phyloP scores from a whole-genome alignment of 2,329 filamentous ascomycete genomes.

The Nemania sp. region DNA sequence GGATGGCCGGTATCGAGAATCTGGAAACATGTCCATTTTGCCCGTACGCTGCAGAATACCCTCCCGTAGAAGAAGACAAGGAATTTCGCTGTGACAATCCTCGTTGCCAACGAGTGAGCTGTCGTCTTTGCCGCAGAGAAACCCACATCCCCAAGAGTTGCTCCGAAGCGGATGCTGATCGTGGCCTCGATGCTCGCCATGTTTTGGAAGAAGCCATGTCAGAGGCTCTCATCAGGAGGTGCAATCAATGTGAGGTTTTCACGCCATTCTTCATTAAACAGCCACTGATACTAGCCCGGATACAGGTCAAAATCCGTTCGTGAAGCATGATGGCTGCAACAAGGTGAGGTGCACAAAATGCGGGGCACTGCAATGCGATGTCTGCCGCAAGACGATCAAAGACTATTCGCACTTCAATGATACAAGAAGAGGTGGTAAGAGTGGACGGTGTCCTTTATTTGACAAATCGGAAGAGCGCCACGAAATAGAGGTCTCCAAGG shows the following conservation, averaged over 20 bases:
- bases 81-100: conserved; percentile 74
- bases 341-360: conserved; percentile 76
- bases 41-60: conserved; percentile 75
- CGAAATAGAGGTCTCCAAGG: conserved; percentile 62
- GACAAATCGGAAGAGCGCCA: conserved; percentile 65
- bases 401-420: conserved; percentile 74
- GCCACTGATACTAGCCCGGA: conserved; percentile 1
- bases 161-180: conserved; percentile 64
- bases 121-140: conserved; percentile 67
- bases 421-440: conserved; percentile 47
- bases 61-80: conserved; percentile 66
- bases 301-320: conserved; percentile 69
- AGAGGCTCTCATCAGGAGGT: conserved; percentile 73
- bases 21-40: conserved; percentile 82
- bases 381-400: conserved; percentile 66
- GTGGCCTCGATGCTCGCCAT: conserved; percentile 63
- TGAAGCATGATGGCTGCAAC: conserved; percentile 81
- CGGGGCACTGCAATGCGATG: conserved; percentile 63
- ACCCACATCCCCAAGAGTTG: conserved; percentile 76
- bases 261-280: no score
- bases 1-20: conserved; percentile 70
- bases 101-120: conserved; percentile 66
- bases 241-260: conserved; percentile 62
- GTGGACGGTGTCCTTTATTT: conserved; percentile 67
- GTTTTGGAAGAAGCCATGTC: conserved; percentile 84